Percentiles rank a stretch among this genome's conserved stretches.
phyloP scores from a whole-genome alignment of 305 asterid species.

The Plantago coronopus region DNA sequence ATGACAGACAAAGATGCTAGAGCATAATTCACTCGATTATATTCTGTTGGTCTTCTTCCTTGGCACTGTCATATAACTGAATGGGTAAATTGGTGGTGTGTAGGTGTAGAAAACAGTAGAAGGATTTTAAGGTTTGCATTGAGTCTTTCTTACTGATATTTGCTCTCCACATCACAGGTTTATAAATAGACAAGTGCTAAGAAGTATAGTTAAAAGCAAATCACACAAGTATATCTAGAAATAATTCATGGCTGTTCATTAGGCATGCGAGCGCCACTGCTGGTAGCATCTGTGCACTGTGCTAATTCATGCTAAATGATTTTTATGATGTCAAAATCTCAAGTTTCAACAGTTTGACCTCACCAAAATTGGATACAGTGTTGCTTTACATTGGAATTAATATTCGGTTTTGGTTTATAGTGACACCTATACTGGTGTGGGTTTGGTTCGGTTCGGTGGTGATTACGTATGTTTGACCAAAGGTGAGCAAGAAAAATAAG shows the following conservation, averaged over 20 bases:
- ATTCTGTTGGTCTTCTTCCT: slow-evolving; percentile 3
- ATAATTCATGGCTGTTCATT: not conserved
- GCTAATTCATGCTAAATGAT: not conserved
- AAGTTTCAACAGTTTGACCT: not conserved
- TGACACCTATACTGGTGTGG: slow-evolving; percentile 5
- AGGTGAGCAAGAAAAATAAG: too few relatives aligned
- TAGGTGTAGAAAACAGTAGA: not conserved
- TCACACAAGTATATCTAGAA: too few relatives aligned
- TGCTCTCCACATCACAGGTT: too few relatives aligned
- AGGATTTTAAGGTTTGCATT: not conserved
- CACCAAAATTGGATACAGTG: not conserved
- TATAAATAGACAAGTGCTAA: not conserved
- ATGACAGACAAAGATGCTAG: not conserved
- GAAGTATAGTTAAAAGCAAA: too few relatives aligned
- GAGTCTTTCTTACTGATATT: too few relatives aligned
- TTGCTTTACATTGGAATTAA: not conserved
- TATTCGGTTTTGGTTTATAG: not conserved
- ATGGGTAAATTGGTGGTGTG: not conserved
- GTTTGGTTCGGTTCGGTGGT: not conserved
- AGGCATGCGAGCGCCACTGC: not conserved
- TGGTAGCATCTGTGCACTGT: not conserved
- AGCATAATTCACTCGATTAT: not conserved
- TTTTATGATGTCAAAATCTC: not conserved
- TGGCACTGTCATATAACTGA: slow-evolving; percentile 1
- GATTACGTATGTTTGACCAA: not conserved